Percentiles rank a stretch among this genome's conserved stretches.
These are phyloP conservation scores for Myxozyma melibiosi DNA, from an alignment of 805 yeast genomes.

Conservation along the genomic window DNA sequence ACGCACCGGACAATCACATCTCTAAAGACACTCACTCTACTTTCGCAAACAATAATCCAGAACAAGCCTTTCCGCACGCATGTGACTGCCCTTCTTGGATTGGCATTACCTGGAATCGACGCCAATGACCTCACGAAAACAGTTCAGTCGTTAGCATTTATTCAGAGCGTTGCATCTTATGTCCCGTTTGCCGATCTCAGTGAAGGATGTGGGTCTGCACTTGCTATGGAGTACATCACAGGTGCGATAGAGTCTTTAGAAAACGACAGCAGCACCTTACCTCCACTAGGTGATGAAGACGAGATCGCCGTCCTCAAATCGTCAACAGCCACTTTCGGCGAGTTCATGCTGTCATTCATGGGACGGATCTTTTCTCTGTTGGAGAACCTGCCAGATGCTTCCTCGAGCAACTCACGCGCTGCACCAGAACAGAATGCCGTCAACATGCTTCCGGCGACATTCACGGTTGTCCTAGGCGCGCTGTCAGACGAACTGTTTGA, in stretches of 20 bases:
- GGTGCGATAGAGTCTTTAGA: constrained; percentile 63
- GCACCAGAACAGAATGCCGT: constrained; percentile 54
- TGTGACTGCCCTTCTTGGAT: constrained; percentile 67
- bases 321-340: constrained; percentile 70
- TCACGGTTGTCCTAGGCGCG: constrained; percentile 44
- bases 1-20: constrained; percentile 81
- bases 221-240: constrained; percentile 61
- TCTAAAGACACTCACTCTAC: constrained; percentile 62
- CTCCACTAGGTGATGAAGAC: constrained; percentile 45
- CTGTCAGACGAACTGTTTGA: constrained; percentile 40
- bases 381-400: constrained; percentile 66
- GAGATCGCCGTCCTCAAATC: constrained; percentile 64
- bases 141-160: constrained; percentile 62
- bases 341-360: constrained; percentile 57
- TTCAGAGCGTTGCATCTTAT: constrained; percentile 69
- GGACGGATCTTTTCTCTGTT: constrained; percentile 63
- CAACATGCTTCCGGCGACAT: constrained; percentile 41
- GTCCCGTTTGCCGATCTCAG: constrained; percentile 71
- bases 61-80: constrained; percentile 73
- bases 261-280: constrained; percentile 23
- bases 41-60: constrained; percentile 66
- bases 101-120: constrained; percentile 80
- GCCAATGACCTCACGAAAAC: constrained; percentile 82
- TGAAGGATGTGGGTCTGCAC: constrained; percentile 41
- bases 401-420: constrained; percentile 46